These are phyloP conservation scores for Diaporthe sp. DNA, from an alignment of 2,329 filamentous ascomycete species.

Conservation along the genomic window DNA sequence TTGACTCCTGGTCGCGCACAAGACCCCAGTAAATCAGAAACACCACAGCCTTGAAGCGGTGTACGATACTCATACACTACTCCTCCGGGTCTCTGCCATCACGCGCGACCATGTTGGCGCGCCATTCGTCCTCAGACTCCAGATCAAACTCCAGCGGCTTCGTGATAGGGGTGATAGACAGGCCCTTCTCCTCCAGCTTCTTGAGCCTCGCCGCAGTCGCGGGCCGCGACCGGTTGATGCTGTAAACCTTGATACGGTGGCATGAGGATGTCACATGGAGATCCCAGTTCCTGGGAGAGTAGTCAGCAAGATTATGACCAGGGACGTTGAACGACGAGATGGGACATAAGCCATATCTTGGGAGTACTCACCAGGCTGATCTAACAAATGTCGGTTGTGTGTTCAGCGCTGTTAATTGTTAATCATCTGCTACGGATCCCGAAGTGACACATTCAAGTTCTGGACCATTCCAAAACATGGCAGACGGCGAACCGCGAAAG, in stretches of 20 bases:
- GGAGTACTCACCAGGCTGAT: constrained; percentile 60
- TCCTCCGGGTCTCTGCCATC: constrained; percentile 59
- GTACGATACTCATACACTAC: constrained; percentile 41
- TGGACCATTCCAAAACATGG: no score
- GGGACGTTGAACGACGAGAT: no score
- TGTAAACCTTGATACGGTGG: constrained; percentile 74
- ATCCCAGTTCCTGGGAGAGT: constrained; percentile 69
- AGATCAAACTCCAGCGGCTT: constrained; percentile 64
- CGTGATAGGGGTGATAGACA: constrained; percentile 67
- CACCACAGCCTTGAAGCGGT: not conserved
- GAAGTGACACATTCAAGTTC: no score
- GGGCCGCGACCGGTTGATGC: constrained; percentile 68
- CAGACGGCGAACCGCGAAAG: no score
- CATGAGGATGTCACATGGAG: constrained; percentile 75
- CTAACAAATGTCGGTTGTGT: constrained; percentile 70
- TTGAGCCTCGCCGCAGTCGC: constrained; percentile 64
- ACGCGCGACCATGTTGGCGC: constrained; percentile 55
- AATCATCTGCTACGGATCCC: no score
- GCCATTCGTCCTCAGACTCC: constrained; percentile 64
- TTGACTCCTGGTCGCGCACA: not conserved
- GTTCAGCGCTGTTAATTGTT: constrained; percentile 60
- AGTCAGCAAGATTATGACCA: not conserved
- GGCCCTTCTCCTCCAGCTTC: constrained; percentile 63
- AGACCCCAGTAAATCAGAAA: not conserved
- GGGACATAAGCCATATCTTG: accelerated